Evolutionary conservation across 257 asterid species (phyloP).

Genomic region (Catharanthus roseus): DNA sequence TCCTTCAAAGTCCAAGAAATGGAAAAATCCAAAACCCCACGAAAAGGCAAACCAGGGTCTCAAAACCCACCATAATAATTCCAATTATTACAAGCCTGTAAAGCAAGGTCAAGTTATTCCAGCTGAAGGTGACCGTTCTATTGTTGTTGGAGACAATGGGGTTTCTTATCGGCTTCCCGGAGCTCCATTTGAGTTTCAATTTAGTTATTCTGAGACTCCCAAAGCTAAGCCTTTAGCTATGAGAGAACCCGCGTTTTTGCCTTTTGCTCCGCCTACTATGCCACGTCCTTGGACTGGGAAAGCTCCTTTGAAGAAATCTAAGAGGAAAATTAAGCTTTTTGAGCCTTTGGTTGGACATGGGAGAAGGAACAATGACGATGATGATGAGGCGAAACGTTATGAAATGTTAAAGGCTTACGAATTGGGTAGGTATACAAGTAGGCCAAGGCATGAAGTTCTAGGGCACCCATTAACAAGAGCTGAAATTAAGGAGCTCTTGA

Average conservation of each 20-base stretch:
- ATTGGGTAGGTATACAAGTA: conserved; percentile 39
- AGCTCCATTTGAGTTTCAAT: conserved; percentile 92
- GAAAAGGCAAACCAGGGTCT: conserved; percentile 37
- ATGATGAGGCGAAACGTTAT: conserved; percentile 29
- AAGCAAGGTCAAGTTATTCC: conserved; percentile 62
- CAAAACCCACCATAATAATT: conserved; percentile 49
- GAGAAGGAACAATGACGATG: conserved; percentile 15
- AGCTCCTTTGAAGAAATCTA: conserved; percentile 81
- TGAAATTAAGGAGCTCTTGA: conserved; percentile 67
- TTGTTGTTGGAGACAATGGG: conserved; percentile 66
- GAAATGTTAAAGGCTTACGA: conserved; percentile 73
- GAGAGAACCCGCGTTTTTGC: conserved; percentile 88
- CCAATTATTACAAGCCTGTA: conserved; percentile 78
- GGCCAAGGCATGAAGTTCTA: conserved; percentile 62
- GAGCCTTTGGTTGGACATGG: conserved; percentile 44
- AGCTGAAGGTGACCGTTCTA: conserved; percentile 46
- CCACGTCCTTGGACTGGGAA: conserved; percentile 99
- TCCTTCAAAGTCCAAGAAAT: conserved; percentile 31
- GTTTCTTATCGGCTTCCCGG: conserved; percentile 77
- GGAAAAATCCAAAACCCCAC: conserved; percentile 17
- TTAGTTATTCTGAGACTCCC: conserved; percentile 84
- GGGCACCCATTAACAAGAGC: conserved; percentile 56
- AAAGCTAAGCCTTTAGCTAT: conserved; percentile 72
- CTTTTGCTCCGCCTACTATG: conserved; percentile 93
- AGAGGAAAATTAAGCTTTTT: conserved; percentile 66